Evolutionary conservation across 164 flowering plant genomes (phyloP).

Genomic region (Vitis amurensis): DNA sequence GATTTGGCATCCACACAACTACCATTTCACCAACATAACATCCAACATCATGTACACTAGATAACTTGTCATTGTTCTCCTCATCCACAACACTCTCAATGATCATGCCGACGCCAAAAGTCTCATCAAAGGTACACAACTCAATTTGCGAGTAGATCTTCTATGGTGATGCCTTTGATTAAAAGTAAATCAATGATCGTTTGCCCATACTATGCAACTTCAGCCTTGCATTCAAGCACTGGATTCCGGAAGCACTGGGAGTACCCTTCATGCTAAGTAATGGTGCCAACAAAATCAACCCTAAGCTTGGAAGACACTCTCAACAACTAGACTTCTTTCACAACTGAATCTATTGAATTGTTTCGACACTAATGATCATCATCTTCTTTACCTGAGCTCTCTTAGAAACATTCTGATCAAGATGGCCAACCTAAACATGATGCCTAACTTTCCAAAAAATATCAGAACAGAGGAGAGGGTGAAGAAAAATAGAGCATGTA

Average conservation of each 20-base stretch:
- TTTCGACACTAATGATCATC: too few species aligned
- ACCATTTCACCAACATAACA: conserved; percentile 89
- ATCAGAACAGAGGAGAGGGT: rapidly evolving
- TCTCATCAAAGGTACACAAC: conserved; percentile 11
- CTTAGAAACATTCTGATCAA: too few species aligned
- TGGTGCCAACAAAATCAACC: too few species aligned
- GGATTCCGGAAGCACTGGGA: rapidly evolving
- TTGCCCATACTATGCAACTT: conserved; percentile 77
- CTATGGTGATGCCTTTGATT: conserved; percentile 19
- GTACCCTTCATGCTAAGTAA: too few species aligned
- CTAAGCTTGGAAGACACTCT: too few species aligned
- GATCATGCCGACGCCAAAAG: conserved; percentile 62
- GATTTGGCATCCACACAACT: conserved; percentile 86
- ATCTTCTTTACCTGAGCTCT: too few species aligned
- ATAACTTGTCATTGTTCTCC: conserved; percentile 29
- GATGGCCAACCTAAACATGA: too few species aligned
- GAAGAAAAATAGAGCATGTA: too few species aligned
- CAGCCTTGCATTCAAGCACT: conserved; percentile 59
- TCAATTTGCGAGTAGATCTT: conserved; percentile 72
- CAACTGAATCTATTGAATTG: too few species aligned
- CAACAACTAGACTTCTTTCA: too few species aligned
- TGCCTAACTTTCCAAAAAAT: too few species aligned
- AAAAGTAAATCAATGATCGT: conserved; percentile 61
- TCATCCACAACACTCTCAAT: conserved; percentile 74
- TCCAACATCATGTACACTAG: conserved; percentile 51